Conservation (phyloP, 2,329 filamentous ascomycete species). For the Paradendryphiella salina region DNA sequence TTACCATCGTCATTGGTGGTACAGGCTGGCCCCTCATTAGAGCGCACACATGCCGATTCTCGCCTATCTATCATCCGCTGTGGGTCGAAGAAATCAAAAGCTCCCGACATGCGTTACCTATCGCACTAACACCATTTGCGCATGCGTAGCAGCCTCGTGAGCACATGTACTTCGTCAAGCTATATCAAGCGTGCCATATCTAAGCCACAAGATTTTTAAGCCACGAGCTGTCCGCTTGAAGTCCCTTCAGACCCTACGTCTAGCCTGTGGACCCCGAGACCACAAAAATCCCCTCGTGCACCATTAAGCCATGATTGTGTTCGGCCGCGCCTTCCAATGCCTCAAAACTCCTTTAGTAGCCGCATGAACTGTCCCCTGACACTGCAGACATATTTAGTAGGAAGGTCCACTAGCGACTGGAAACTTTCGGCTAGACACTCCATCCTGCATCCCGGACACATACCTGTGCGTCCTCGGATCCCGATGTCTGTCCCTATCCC, state of each 20-base stretch:
- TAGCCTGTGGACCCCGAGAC: not conserved
- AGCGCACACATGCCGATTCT: not conserved
- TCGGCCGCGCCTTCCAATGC: not conserved
- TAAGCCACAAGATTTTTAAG: conserved; percentile 1
- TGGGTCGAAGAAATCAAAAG: not conserved
- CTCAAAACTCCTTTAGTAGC: conserved; percentile 30
- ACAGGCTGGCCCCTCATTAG: not conserved
- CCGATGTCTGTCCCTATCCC: conserved; percentile 23
- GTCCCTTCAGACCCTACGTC: not conserved
- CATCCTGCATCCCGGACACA: conserved; percentile 41
- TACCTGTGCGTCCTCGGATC: conserved; percentile 39
- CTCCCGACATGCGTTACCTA: too few species aligned
- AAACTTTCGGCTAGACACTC: conserved; percentile 41
- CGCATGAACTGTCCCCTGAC: conserved; percentile 21
- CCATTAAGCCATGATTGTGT: not conserved
- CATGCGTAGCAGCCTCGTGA: not conserved
- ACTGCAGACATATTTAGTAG: conserved; percentile 27
- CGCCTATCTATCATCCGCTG: not conserved
- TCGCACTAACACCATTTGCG: too few species aligned
- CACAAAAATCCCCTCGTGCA: not conserved
- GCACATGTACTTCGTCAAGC: not conserved
- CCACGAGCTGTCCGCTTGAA: conserved; percentile 12
- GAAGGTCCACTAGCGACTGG: conserved; percentile 26
- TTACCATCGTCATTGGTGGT: not conserved
- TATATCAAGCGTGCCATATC: not conserved